A percentile compares a stretch with the other conserved stretches of the same genome.
phyloP scores from a whole-genome alignment of 1,284 basidiomycete species.

The Trichosporon asahii region DNA sequence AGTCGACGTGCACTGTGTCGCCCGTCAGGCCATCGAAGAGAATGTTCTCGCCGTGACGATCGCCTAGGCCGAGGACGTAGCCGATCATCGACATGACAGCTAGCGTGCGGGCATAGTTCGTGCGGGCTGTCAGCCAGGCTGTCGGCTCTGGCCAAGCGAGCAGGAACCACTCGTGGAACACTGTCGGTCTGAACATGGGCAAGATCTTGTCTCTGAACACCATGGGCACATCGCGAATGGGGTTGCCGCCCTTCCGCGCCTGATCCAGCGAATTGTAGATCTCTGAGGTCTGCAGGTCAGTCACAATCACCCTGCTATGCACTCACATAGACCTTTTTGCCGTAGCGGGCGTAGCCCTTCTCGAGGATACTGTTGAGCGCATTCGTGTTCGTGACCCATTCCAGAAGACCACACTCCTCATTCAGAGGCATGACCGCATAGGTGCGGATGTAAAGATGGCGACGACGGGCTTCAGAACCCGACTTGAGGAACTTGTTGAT shows the following conservation, averaged over 20 bases:
- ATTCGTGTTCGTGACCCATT: conserved; percentile 96
- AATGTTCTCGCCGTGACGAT: conserved; percentile 96
- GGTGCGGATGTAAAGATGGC: conserved; percentile 85
- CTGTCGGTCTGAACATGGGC: conserved; percentile 64
- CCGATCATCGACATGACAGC: conserved; percentile 99
- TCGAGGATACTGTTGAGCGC: conserved; percentile 76
- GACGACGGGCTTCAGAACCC: conserved; percentile 84
- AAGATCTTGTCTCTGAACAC: conserved; percentile 65
- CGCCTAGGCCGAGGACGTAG: conserved; percentile 93
- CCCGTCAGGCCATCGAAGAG: conserved; percentile 84
- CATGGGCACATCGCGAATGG: conserved; percentile 8
- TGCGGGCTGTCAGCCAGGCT: conserved; percentile 84
- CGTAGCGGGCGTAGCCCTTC: conserved; percentile 66
- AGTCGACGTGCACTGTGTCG: conserved; percentile 94
- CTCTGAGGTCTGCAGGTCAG: conserved; percentile 52
- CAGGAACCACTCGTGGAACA: conserved; percentile 97
- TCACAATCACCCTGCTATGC: background rate
- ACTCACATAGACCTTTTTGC: conserved; percentile 64
- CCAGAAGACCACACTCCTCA: conserved; percentile 94
- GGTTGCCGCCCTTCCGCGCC: conserved; percentile 14
- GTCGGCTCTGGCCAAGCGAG: conserved; percentile 95
- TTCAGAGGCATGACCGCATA: conserved; percentile 96
- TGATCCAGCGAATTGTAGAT: conserved; percentile 57
- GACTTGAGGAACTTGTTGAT: conserved; percentile 96
- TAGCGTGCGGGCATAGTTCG: conserved; percentile 81